These are phyloP conservation scores for Simmondsia chinensis DNA, from an alignment of 148 eudicot genomes.

Conservation along the genomic window DNA sequence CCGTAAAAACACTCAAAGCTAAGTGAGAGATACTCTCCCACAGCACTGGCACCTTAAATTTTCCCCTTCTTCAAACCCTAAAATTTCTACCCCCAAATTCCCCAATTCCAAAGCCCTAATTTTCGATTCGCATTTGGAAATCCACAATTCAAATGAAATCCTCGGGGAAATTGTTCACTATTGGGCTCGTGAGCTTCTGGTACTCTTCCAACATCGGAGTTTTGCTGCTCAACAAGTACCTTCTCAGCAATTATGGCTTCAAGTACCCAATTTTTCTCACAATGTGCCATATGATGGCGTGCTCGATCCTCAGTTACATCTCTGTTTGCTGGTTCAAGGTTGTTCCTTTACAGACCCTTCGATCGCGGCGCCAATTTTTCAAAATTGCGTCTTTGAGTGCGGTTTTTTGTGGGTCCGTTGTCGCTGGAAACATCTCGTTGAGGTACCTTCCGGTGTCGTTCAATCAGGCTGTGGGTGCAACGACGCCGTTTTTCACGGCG, in stretches of 20 bases:
- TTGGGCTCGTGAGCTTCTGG: conserved; percentile 66
- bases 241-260: conserved; percentile 70
- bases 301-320: conserved; percentile 66
- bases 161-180: conserved; percentile 42
- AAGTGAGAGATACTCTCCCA: no score
- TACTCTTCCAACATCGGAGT: conserved; percentile 87
- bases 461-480: conserved; percentile 76
- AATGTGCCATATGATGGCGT: conserved; percentile 93
- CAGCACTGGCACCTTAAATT: conserved; percentile 24
- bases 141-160: conserved; percentile 19
- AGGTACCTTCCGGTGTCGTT: conserved; percentile 71
- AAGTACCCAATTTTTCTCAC: conserved; percentile 85
- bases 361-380: conserved; percentile 56
- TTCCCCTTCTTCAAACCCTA: conserved; percentile 3
- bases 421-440: conserved; percentile 66
- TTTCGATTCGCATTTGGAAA: not conserved
- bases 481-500: conserved; percentile 83
- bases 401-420: conserved; percentile 67
- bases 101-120: conserved; percentile 8
- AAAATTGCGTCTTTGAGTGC: conserved; percentile 59
- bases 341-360: conserved; percentile 59
- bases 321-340: conserved; percentile 61
- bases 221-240: conserved; percentile 63
- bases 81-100: not conserved
- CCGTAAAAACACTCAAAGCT: conserved; percentile 9